Percentiles rank a stretch among this genome's conserved stretches.
Conservation (phyloP, 495 filamentous ascomycete genomes). For the Penicillium macrosclerotiorum region DNA sequence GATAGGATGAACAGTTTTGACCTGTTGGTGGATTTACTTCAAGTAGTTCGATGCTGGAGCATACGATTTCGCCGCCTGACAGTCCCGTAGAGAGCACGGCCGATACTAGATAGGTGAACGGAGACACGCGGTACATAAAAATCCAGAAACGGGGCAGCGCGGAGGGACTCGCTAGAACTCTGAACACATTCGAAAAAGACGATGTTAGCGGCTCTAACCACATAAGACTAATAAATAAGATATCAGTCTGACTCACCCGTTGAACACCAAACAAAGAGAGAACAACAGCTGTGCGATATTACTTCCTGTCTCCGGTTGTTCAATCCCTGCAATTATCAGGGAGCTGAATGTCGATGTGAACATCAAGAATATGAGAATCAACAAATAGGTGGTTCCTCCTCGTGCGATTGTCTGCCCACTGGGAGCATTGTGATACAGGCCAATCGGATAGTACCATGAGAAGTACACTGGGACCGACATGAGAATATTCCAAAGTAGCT, state of each 20-base stretch:
- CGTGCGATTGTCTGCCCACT: slow-evolving; percentile 41
- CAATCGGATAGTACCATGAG: slow-evolving; percentile 80
- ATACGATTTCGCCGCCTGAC: slow-evolving; percentile 56
- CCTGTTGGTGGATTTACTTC: slow-evolving; percentile 51
- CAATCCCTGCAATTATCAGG: slow-evolving; percentile 66
- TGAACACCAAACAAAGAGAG: slow-evolving; percentile 67
- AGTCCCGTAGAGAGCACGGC: slow-evolving; percentile 62
- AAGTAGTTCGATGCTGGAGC: slow-evolving; percentile 60
- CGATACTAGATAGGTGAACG: slow-evolving; percentile 68
- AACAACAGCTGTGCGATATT: slow-evolving; percentile 67
- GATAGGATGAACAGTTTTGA: slow-evolving; percentile 57
- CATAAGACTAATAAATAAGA: too few relatives aligned
- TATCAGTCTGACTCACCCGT: slow-evolving; percentile 41
- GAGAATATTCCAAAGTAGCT: slow-evolving; percentile 72
- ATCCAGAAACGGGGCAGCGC: slow-evolving; percentile 75
- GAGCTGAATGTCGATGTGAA: slow-evolving; percentile 53
- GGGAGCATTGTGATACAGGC: slow-evolving; percentile 66
- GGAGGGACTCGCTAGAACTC: slow-evolving; percentile 65
- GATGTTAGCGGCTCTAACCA: background rate
- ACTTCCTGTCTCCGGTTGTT: slow-evolving; percentile 62
- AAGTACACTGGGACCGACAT: slow-evolving; percentile 68
- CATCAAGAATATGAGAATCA: slow-evolving; percentile 47
- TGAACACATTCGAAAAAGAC: slow-evolving; percentile 13
- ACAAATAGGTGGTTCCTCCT: slow-evolving; percentile 64
- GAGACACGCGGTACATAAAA: slow-evolving; percentile 79